Conservation (phyloP, 176 grass and related monocot genomes). For the Neostapfia colusana region DNA sequence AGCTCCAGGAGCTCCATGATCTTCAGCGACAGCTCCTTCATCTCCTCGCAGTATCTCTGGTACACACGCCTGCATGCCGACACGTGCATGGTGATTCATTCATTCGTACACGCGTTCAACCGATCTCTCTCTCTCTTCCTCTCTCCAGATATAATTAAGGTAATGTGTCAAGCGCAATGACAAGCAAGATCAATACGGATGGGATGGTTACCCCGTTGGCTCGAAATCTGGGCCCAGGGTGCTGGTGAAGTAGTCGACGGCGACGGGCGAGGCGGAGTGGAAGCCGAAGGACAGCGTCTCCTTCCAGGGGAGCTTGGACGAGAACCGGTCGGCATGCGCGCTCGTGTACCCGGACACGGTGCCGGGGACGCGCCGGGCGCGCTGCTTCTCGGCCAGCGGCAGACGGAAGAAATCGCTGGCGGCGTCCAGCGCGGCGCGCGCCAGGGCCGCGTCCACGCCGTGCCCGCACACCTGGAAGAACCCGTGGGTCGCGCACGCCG, state of each 20-base stretch:
- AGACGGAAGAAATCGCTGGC: slow-evolving; percentile 66
- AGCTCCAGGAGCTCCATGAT: slow-evolving; percentile 87
- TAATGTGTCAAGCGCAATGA: too few relatives aligned
- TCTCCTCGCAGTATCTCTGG: slow-evolving; percentile 71
- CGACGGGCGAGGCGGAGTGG: slow-evolving; percentile 38
- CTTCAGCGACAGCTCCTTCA: slow-evolving; percentile 74
- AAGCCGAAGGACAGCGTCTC: slow-evolving; percentile 93
- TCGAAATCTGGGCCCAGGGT: slow-evolving; percentile 66
- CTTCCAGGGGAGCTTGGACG: slow-evolving; percentile 88
- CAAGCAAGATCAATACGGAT: too few relatives aligned
- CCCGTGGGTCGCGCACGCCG: slow-evolving; percentile 62
- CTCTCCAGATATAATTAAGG: neutral
- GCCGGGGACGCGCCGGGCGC: slow-evolving; percentile 54
- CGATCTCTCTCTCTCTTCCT: neutral
- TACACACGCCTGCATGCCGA: slow-evolving; percentile 51
- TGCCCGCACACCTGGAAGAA: slow-evolving; percentile 90
- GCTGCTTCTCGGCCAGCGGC: slow-evolving; percentile 56
- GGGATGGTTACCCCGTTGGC: slow-evolving; percentile 54
- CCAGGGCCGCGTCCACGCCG: slow-evolving; percentile 51
- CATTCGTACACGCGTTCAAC: neutral
- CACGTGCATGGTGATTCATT: neutral
- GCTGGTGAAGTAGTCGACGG: slow-evolving; percentile 71
- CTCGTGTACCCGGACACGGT: slow-evolving; percentile 78
- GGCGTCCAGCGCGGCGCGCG: slow-evolving; percentile 41
- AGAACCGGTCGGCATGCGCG: slow-evolving; percentile 82